Base-by-base conservation (phyloP, 2,329 filamentous ascomycete species). In the Dryadomyces quercus-mongolicae region DNA sequence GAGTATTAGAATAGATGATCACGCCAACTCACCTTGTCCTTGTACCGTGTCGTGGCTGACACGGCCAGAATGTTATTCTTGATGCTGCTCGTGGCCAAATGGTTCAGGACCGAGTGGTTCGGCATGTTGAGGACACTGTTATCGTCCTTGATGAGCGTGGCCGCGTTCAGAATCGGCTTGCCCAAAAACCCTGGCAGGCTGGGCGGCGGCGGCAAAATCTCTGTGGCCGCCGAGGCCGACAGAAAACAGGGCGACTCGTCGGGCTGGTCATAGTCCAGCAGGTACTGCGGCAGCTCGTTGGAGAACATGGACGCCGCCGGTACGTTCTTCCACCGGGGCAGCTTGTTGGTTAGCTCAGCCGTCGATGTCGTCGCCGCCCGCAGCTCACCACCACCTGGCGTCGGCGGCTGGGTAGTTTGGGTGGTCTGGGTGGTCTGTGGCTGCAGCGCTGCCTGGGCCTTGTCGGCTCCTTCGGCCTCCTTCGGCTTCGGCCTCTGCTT, bases 51-150 rank as follows among this genome's bases (percentile, higher is more conserved):
- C 5, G 93, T 98, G 15, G 89, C 92, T 64, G 91, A 96, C 6
- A 95, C 94, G 38, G 93, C 93, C 60, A 98, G 76, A 25, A 97
- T 88, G 59, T 92, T 91, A 61, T 95, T 90, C 74, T 95, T 96
- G 69, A 98, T 98, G 68, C 91, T 96, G 69, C 92, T 97, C 3
- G 93, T 98, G 50, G 92, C 92, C 61, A 98, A 74, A 68, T 98
- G 93, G 62, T 98, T 98, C 59, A 98, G 73, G 36, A 97, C 89
- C 0, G 93, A 96, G 65, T 98, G 92, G 64, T 97, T 98, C 15
- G 93, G 93, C 79, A 96, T 92, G 61, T 89, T 93, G 59, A 98
- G 73, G 57, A 98, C 93, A 70, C 91, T 96, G 68, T 92, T 95
- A 70, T 98, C 93, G 67, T 98, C 93, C 73, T 97, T 97, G 77